Percentiles rank a stretch among this genome's conserved stretches.
Evolutionary conservation across 345 rosid species (phyloP).

Genomic region (Camelina sativa): DNA sequence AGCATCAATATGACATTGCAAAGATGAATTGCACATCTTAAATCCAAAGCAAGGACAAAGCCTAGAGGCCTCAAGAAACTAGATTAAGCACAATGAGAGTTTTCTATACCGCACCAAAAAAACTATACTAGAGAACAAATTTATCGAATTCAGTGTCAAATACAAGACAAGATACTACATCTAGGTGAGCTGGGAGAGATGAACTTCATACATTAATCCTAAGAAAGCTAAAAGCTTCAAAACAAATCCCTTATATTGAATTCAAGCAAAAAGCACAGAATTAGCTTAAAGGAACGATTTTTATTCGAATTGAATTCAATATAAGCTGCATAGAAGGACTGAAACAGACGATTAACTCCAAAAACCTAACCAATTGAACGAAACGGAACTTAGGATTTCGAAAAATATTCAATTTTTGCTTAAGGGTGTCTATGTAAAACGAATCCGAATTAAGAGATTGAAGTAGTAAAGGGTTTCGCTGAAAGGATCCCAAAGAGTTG

Average conservation of each 20-base stretch:
- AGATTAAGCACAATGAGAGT: background rate
- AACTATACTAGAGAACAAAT: background rate
- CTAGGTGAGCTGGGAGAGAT: background rate
- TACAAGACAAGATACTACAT: slow-evolving; percentile 3
- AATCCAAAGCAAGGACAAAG: slow-evolving; percentile 14
- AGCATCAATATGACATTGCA: slow-evolving; percentile 19
- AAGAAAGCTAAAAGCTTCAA: slow-evolving; percentile 22
- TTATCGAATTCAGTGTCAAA: background rate
- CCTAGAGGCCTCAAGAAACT: slow-evolving; percentile 13
- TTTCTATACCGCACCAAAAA: no score
- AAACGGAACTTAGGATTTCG: slow-evolving; percentile 28
- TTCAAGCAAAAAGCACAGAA: background rate
- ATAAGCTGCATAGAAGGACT: no score
- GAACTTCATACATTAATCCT: background rate
- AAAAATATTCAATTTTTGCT: slow-evolving; percentile 14
- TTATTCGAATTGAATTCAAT: background rate
- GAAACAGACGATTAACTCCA: background rate
- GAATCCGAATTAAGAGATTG: background rate
- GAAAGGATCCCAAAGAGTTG: background rate
- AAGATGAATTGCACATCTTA: slow-evolving; percentile 1
- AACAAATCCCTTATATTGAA: slow-evolving; percentile 5
- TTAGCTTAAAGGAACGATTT: background rate
- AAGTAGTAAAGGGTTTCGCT: slow-evolving; percentile 23
- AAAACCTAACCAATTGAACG: background rate
- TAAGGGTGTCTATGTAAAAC: slow-evolving; percentile 9